A percentile compares a stretch with the other conserved stretches of the same genome.
Conservation (phyloP, 768 basidiomycete species). For the Leccinum disarticulatum region DNA sequence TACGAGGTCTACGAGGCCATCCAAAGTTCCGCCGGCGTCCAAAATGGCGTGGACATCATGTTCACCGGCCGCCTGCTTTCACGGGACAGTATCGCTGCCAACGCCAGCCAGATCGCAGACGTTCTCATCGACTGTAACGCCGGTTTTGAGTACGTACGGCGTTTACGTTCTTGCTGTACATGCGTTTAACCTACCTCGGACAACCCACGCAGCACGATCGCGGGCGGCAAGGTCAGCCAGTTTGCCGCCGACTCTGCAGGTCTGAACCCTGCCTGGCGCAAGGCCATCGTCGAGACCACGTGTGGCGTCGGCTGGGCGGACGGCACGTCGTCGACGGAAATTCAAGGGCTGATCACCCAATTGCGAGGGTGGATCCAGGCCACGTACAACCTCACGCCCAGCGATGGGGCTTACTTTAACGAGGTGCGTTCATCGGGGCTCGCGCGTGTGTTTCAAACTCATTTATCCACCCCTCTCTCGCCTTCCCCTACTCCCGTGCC, state of each 20-base stretch:
- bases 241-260: conserved; percentile 39
- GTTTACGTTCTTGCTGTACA: not conserved
- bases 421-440: conserved; percentile 32
- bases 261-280: conserved; percentile 45
- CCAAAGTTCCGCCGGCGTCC: not conserved
- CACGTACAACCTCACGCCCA: conserved; percentile 33
- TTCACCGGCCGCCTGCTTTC: conserved; percentile 35
- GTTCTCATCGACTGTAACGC: conserved; percentile 2
- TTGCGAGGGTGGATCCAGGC: conserved; percentile 14
- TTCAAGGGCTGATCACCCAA: conserved; percentile 11
- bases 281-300: conserved; percentile 33
- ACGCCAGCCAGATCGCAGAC: conserved; percentile 26
- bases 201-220: conserved; percentile 13
- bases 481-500: too few relatives aligned
- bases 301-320: conserved; percentile 24
- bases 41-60: conserved; percentile 18
- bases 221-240: conserved; percentile 38
- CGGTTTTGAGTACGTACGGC: not conserved
- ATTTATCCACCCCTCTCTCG: too few relatives aligned
- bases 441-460: too few relatives aligned
- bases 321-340: conserved; percentile 1
- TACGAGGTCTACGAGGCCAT: not conserved
- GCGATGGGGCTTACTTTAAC: conserved; percentile 46
- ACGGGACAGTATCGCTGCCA: conserved; percentile 21
- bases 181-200: not conserved